Evolutionary conservation across 1,284 basidiomycete species (phyloP).

Genomic region (Pascua sp.): DNA sequence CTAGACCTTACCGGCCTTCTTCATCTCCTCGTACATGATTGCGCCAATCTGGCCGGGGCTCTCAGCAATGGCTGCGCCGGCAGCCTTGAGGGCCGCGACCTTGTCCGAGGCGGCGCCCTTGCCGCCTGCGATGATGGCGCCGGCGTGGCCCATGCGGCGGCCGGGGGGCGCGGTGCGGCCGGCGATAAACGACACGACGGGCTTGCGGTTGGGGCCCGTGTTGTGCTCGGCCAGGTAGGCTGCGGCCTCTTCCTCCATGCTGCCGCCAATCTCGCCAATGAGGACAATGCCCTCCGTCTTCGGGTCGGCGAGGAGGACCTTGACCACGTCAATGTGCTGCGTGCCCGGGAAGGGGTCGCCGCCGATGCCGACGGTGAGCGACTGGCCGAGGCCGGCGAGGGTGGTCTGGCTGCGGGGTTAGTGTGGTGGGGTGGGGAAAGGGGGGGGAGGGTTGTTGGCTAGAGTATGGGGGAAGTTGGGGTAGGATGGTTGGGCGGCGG

Average conservation of each 20-base stretch:
- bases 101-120: constrained; percentile 97
- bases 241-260: constrained; percentile 99
- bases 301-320: constrained; percentile 91
- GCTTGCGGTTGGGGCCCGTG: constrained; percentile 84
- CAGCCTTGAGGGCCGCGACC: constrained; percentile 86
- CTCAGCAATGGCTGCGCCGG: constrained; percentile 90
- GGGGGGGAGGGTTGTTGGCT: neutral
- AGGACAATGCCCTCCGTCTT: constrained; percentile 93
- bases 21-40: constrained; percentile 85
- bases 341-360: constrained; percentile 91
- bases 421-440: neutral
- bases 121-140: constrained; percentile 96
- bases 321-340: constrained; percentile 92
- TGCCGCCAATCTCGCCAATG: constrained; percentile 98
- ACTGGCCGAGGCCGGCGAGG: constrained; percentile 91
- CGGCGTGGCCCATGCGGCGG: constrained; percentile 96
- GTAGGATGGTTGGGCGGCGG: too few species aligned
- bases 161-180: constrained; percentile 96
- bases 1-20: constrained; percentile 74
- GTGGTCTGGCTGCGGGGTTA: constrained; percentile 74
- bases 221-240: constrained; percentile 93
- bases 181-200: constrained; percentile 97
- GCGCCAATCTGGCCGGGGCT: constrained; percentile 92
- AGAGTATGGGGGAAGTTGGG: too few species aligned
- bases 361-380: constrained; percentile 94